Percentiles rank a stretch among this genome's conserved stretches.
Conservation (phyloP, 768 basidiomycete genomes). For the Trametes cinnabarina region DNA sequence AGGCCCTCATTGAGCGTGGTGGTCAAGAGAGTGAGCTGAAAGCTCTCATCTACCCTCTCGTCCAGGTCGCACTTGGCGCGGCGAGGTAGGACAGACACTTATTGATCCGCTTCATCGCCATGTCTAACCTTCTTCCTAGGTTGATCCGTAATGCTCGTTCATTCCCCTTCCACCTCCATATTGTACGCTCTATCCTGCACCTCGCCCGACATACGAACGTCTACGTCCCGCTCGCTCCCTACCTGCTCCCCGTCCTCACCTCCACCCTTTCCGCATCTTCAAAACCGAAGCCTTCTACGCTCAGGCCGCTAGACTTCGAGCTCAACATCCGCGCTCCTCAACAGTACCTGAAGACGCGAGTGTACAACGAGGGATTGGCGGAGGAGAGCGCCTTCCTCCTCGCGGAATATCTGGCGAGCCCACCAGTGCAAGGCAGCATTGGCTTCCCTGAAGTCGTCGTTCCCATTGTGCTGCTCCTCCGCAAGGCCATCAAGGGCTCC, state of each 20-base stretch:
- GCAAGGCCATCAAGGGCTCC: slow-evolving; percentile 67
- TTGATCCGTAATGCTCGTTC: slow-evolving; percentile 89
- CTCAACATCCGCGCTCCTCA: slow-evolving; percentile 83
- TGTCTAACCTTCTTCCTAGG: slow-evolving; percentile 40
- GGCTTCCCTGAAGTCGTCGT: slow-evolving; percentile 93
- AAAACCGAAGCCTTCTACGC: slow-evolving; percentile 78
- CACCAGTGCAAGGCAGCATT: slow-evolving; percentile 74
- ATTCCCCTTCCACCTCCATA: slow-evolving; percentile 92
- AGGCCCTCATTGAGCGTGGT: slow-evolving; percentile 48
- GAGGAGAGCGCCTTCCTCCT: slow-evolving; percentile 82
- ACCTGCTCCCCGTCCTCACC: slow-evolving; percentile 83
- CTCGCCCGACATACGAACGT: slow-evolving; percentile 79
- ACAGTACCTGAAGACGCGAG: slow-evolving; percentile 83
- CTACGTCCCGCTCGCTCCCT: slow-evolving; percentile 85
- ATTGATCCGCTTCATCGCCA: too few species aligned
- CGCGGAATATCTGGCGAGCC: slow-evolving; percentile 76
- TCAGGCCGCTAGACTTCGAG: slow-evolving; percentile 88
- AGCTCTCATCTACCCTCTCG: slow-evolving; percentile 91
- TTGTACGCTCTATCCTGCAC: slow-evolving; percentile 84
- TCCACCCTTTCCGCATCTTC: slow-evolving; percentile 65
- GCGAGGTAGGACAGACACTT: slow-evolving; percentile 63
- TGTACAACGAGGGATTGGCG: slow-evolving; percentile 77
- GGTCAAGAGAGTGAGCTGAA: slow-evolving; percentile 73
- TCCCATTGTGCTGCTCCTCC: slow-evolving; percentile 70
- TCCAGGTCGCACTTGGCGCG: slow-evolving; percentile 91